These are phyloP conservation scores for Glycine latifolia DNA, from an alignment of 306 rosid genomes.

Conservation along the genomic window DNA sequence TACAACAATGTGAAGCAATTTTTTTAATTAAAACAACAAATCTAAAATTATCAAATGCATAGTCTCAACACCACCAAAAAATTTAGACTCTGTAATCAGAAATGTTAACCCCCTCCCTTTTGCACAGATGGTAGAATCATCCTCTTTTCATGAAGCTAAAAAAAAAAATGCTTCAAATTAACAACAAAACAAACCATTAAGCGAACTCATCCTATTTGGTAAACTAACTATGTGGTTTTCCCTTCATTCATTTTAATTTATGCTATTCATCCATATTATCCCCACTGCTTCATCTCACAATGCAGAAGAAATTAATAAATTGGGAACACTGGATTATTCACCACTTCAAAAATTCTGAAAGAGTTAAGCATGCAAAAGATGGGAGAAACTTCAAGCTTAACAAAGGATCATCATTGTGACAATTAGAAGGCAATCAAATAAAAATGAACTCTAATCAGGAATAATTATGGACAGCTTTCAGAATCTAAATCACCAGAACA, in stretches of 20 bases:
- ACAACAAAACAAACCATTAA: conserved; percentile 11
- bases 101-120: background rate
- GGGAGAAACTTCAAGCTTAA: conserved; percentile 21
- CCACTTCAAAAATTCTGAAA: conserved; percentile 28
- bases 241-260: conserved; percentile 12
- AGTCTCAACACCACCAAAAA: conserved; percentile 28
- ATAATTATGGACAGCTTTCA: too few relatives aligned
- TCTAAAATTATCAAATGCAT: conserved; percentile 28
- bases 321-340: conserved; percentile 27
- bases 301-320: conserved; percentile 21
- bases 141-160: conserved; percentile 6
- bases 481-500: too few relatives aligned
- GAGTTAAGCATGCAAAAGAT: conserved; percentile 13
- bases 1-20: background rate
- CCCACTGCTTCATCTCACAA: conserved; percentile 10
- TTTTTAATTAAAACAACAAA: conserved; percentile 33
- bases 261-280: conserved; percentile 26
- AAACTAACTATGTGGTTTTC: conserved; percentile 12
- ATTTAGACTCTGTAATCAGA: background rate
- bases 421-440: too few relatives aligned
- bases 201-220: background rate
- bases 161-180: conserved; percentile 8
- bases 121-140: conserved; percentile 19
- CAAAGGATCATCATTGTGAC: too few relatives aligned
- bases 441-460: too few relatives aligned